Conservation (phyloP, 192 early-diverging fungal species). For the Helicostylum pulchrum region DNA sequence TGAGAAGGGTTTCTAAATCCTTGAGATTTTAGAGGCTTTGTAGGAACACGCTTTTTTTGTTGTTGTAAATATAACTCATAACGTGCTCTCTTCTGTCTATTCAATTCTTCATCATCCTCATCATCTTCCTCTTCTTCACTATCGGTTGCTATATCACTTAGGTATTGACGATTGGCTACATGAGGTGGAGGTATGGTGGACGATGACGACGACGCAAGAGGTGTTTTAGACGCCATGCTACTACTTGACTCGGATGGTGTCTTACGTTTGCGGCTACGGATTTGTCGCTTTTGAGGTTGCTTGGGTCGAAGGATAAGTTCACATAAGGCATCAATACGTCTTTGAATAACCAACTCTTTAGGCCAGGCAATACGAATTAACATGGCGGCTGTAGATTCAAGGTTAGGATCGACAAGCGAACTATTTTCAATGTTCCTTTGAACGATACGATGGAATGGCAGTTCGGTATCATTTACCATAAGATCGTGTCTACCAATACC, state of each 20-base stretch:
- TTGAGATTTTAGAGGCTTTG: constrained; percentile 10
- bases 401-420: constrained; percentile 14
- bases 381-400: constrained; percentile 22
- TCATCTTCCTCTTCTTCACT: constrained; percentile 9
- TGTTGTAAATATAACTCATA: too few relatives aligned
- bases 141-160: constrained; percentile 13
- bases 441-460: constrained; percentile 47
- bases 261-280: constrained; percentile 19
- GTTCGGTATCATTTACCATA: constrained; percentile 55
- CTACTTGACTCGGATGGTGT: not conserved
- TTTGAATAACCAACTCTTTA: constrained; percentile 49
- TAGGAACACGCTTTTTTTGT: constrained; percentile 1
- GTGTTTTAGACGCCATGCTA: not conserved
- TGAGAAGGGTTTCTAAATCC: not conserved
- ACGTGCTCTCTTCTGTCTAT: not conserved
- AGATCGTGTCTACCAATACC: constrained; percentile 67
- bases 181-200: not conserved
- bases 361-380: constrained; percentile 50
- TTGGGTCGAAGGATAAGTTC: constrained; percentile 50
- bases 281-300: constrained; percentile 37
- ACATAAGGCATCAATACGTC: constrained; percentile 53
- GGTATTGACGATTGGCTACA: not conserved
- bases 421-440: constrained; percentile 30
- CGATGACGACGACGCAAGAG: too few relatives aligned
- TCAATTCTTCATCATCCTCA: not conserved